A percentile compares a stretch with the other conserved stretches of the same genome.
These are phyloP conservation scores for Ricinus communis DNA, from an alignment of 345 rosid genomes.

Conservation along the genomic window DNA sequence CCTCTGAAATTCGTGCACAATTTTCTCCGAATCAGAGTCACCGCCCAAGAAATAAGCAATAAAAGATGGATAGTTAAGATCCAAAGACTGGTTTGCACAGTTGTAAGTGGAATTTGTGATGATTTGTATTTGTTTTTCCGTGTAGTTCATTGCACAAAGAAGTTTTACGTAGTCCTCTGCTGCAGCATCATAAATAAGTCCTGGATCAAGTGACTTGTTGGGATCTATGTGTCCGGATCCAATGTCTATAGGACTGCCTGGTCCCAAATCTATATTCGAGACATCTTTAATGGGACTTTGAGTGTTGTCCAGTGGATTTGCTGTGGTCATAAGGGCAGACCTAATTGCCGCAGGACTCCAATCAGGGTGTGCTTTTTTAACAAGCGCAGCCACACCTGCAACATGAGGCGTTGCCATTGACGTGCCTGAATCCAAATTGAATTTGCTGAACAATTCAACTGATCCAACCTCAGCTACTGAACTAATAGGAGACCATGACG, in stretches of 20 bases:
- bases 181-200: slow-evolving; percentile 52
- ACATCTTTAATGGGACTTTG: slow-evolving; percentile 33
- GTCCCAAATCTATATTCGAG: not conserved
- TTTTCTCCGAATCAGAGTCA: slow-evolving; percentile 17
- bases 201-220: slow-evolving; percentile 48
- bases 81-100: slow-evolving; percentile 37
- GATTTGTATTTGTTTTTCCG: slow-evolving; percentile 31
- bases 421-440: slow-evolving; percentile 44
- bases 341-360: slow-evolving; percentile 51
- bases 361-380: slow-evolving; percentile 38
- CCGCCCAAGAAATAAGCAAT: slow-evolving; percentile 35
- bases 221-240: slow-evolving; percentile 59
- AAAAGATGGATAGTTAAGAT: slow-evolving; percentile 61
- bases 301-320: slow-evolving; percentile 39
- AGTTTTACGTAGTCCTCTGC: slow-evolving; percentile 48
- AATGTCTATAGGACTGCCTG: slow-evolving; percentile 53
- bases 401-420: slow-evolving; percentile 50
- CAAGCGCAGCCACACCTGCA: slow-evolving; percentile 44
- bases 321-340: slow-evolving; percentile 53
- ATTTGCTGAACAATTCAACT: slow-evolving; percentile 26
- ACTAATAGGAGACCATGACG: slow-evolving; percentile 43
- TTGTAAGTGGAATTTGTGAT: slow-evolving; percentile 41
- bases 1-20: slow-evolving; percentile 36
- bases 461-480: slow-evolving; percentile 21
- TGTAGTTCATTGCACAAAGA: slow-evolving; percentile 49